Conservation (phyloP, 2,329 filamentous ascomycete species). For the Lachnellula hyalina region DNA sequence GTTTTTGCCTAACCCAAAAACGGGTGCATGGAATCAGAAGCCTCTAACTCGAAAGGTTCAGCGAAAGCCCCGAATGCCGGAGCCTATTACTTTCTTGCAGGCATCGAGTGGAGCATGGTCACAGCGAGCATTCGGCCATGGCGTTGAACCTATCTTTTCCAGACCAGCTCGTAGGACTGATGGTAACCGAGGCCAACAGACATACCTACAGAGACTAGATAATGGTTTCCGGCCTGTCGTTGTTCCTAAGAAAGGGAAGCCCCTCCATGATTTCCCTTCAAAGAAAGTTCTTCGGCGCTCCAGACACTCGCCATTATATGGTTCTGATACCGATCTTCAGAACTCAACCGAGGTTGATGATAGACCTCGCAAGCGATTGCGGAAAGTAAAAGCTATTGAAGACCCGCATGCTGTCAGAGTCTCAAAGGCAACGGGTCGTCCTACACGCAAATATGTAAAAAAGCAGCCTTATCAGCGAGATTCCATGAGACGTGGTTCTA, state of each 20-base stretch:
- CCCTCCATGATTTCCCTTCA: conserved; percentile 17
- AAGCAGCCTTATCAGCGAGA: not conserved
- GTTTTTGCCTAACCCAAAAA: conserved; percentile 22
- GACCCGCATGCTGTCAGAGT: not conserved
- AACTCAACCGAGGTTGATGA: too few relatives aligned
- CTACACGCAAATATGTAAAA: not conserved
- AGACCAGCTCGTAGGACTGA: conserved; percentile 22
- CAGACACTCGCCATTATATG: too few relatives aligned
- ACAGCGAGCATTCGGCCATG: conserved; percentile 28
- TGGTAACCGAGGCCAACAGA: conserved; percentile 14
- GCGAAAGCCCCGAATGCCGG: conserved; percentile 19
- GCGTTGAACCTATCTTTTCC: conserved; percentile 26
- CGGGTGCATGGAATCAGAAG: conserved; percentile 24
- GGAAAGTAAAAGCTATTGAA: too few relatives aligned
- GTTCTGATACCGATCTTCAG: too few relatives aligned
- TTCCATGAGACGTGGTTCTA: not conserved
- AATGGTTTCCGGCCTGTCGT: conserved; percentile 24
- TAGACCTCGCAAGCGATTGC: too few relatives aligned
- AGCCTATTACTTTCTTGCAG: conserved; percentile 30
- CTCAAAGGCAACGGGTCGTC: conserved; percentile 7
- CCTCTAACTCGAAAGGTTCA: not conserved
- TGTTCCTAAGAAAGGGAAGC: conserved; percentile 9
- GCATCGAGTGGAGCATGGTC: conserved; percentile 26
- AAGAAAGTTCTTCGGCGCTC: conserved; percentile 8
- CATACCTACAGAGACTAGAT: conserved; percentile 20